These are phyloP conservation scores for Parathielavia appendiculata DNA, from an alignment of 495 filamentous ascomycete species.

Conservation along the genomic window DNA sequence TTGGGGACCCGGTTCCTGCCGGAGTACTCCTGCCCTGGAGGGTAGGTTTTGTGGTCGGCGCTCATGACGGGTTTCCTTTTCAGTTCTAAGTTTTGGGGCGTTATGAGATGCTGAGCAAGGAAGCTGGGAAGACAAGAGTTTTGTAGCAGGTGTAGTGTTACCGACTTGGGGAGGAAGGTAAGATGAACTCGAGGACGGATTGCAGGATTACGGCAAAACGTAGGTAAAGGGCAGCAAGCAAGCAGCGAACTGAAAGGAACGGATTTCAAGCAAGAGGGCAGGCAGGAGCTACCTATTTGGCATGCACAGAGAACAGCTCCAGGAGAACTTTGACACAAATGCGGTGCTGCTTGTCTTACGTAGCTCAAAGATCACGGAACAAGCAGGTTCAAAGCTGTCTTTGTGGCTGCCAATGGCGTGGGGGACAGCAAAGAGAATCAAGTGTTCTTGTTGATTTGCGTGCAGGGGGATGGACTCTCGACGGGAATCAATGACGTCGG, in stretches of 20 bases:
- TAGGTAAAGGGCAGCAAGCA: too few relatives aligned
- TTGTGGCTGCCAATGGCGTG: background rate
- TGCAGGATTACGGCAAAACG: background rate
- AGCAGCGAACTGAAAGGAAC: too few relatives aligned
- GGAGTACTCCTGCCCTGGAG: conserved; percentile 52
- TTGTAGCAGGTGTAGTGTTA: background rate
- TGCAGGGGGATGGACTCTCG: too few relatives aligned
- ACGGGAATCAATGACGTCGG: conserved; percentile 15
- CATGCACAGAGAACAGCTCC: background rate
- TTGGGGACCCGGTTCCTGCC: conserved; percentile 76
- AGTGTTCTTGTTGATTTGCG: background rate
- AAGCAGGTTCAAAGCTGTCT: background rate
- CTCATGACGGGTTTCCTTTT: conserved; percentile 8
- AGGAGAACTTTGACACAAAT: too few relatives aligned
- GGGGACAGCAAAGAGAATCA: background rate
- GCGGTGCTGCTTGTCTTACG: background rate
- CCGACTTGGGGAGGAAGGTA: background rate
- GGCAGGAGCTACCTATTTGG: background rate
- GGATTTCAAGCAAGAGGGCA: too few relatives aligned
- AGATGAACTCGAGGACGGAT: background rate
- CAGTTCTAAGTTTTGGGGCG: background rate
- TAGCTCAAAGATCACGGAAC: background rate
- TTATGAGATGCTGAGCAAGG: background rate
- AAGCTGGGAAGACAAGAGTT: background rate
- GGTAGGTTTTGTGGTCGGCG: conserved; percentile 24